phyloP scores from a whole-genome alignment of 768 basidiomycete species.

The Amanita jacksonii region DNA sequence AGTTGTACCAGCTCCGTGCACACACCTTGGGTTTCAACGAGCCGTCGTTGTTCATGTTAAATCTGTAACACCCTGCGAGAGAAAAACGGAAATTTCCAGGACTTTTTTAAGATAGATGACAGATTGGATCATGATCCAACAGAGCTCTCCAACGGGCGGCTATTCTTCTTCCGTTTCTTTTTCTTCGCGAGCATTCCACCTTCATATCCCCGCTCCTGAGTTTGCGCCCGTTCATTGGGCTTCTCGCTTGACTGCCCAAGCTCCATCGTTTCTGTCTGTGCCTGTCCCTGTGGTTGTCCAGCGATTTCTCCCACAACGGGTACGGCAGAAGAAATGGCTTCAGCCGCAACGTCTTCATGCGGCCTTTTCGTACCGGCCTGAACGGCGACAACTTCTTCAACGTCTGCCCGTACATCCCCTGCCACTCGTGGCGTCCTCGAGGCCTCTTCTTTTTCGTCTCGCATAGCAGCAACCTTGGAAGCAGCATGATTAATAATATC shows the following conservation, averaged over 20 bases:
- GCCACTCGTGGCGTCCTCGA: not conserved
- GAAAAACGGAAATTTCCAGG: no score
- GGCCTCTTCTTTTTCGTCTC: not conserved
- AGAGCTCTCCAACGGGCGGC: conserved; percentile 1
- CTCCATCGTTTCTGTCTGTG: not conserved
- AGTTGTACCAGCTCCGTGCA: no score
- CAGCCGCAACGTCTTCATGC: not conserved
- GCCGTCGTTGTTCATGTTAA: no score
- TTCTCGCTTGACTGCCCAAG: not conserved
- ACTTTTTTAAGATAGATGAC: no score
- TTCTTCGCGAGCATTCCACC: not conserved
- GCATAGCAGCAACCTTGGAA: not conserved
- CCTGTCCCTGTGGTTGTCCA: not conserved
- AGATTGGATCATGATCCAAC: not conserved
- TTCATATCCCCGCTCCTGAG: not conserved
- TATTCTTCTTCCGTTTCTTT: conserved; percentile 8
- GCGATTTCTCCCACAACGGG: no score
- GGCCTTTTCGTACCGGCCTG: not conserved
- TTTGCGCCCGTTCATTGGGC: not conserved
- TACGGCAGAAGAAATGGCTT: no score
- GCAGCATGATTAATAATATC: no score
- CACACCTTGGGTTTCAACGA: no score
- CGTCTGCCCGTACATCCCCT: no score
- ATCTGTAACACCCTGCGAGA: no score
- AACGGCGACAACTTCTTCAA: no score